Conservation (phyloP, 2,329 filamentous ascomycete genomes). For the Penicillium capsulatum region DNA sequence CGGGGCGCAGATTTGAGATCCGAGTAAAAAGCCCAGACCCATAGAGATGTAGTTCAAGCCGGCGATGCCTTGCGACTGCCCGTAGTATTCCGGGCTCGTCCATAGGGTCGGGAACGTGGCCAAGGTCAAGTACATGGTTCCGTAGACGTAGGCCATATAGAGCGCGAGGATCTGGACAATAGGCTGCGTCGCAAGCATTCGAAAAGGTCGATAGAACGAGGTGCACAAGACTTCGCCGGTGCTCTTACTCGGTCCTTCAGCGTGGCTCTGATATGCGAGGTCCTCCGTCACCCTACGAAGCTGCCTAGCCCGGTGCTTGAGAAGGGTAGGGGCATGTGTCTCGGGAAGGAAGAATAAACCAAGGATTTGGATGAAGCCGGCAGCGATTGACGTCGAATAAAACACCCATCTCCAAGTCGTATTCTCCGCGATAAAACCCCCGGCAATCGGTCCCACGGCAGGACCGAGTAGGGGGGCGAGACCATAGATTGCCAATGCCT, state of each 20-base stretch:
- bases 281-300: slow-evolving; percentile 3
- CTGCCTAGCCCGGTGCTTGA: slow-evolving; percentile 47
- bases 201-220: background rate
- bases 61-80: slow-evolving; percentile 50
- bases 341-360: slow-evolving; percentile 59
- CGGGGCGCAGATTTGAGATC: slow-evolving; percentile 43
- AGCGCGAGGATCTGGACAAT: slow-evolving; percentile 4
- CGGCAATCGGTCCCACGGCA: slow-evolving; percentile 58
- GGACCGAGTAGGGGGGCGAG: slow-evolving; percentile 60
- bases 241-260: background rate
- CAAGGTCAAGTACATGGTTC: slow-evolving; percentile 77
- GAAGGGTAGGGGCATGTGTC: slow-evolving; percentile 60
- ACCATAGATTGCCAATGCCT: slow-evolving; percentile 56
- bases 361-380: slow-evolving; percentile 54
- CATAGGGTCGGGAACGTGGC: slow-evolving; percentile 41
- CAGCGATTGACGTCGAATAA: slow-evolving; percentile 58
- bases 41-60: slow-evolving; percentile 59
- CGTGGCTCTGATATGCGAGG: slow-evolving; percentile 28
- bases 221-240: background rate
- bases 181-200: background rate
- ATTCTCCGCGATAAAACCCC: slow-evolving; percentile 57
- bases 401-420: slow-evolving; percentile 68
- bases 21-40: slow-evolving; percentile 55
- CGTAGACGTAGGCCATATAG: background rate
- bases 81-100: slow-evolving; percentile 39